Conservation (phyloP, 768 basidiomycete species). For the Terana coerulea region DNA sequence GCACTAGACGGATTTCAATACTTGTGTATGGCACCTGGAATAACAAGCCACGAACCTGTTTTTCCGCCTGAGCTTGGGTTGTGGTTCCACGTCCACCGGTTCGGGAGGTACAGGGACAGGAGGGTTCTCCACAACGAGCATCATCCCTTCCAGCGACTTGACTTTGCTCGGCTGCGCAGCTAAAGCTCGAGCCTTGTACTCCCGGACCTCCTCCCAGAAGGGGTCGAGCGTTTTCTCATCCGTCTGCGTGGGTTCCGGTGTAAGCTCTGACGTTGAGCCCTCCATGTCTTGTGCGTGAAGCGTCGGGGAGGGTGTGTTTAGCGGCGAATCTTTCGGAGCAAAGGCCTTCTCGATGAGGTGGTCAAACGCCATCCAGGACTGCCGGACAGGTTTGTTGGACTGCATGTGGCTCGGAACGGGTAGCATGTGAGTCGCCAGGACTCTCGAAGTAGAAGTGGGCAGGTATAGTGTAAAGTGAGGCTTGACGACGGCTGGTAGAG, state of each 20-base stretch:
- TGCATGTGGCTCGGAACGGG: no score
- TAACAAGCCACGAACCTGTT: slow-evolving; percentile 8
- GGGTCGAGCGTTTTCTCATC: slow-evolving; percentile 42
- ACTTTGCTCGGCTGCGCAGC: slow-evolving; percentile 68
- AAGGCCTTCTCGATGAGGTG: slow-evolving; percentile 21
- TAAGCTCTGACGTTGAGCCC: neutral
- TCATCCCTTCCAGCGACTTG: slow-evolving; percentile 53
- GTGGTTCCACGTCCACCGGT: neutral
- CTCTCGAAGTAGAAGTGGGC: no score
- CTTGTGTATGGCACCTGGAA: neutral
- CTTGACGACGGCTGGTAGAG: no score
- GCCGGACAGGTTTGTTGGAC: neutral
- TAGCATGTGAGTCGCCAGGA: no score
- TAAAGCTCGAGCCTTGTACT: slow-evolving; percentile 63
- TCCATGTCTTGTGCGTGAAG: neutral
- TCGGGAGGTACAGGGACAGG: neutral
- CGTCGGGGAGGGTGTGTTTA: slow-evolving; percentile 1
- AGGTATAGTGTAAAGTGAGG: no score
- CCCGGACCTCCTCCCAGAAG: slow-evolving; percentile 64
- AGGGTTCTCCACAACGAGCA: neutral
- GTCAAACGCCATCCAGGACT: slow-evolving; percentile 13
- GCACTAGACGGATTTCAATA: slow-evolving; percentile 17
- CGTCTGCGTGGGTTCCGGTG: slow-evolving; percentile 9
- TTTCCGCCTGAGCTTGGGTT: slow-evolving; percentile 4
- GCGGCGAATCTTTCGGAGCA: slow-evolving; percentile 10